Evolutionary conservation across 495 filamentous ascomycete species (phyloP).

Genomic region (Penicillium paradoxum): DNA sequence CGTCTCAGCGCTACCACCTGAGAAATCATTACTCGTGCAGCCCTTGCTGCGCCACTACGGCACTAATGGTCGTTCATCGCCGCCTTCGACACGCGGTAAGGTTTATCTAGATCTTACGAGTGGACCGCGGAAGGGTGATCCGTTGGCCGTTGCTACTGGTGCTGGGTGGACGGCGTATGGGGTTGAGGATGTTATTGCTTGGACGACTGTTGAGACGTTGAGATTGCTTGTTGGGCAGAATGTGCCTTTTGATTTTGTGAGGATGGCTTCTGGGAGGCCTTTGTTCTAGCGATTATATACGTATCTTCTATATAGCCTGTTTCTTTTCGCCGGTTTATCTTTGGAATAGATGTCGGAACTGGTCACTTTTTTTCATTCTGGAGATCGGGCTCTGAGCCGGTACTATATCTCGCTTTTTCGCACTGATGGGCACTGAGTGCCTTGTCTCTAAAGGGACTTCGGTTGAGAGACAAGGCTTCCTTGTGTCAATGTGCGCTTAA

Average conservation of each 20-base stretch:
- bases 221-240: slow-evolving; percentile 76
- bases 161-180: slow-evolving; percentile 76
- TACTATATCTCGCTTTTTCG: no score
- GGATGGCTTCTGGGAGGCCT: slow-evolving; percentile 66
- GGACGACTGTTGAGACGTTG: slow-evolving; percentile 76
- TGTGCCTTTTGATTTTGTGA: slow-evolving; percentile 80
- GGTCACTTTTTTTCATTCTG: no score
- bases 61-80: slow-evolving; percentile 39
- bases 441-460: no score
- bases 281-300: slow-evolving; percentile 47
- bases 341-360: slow-evolving; percentile 12
- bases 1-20: slow-evolving; percentile 68
- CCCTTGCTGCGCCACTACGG: slow-evolving; percentile 66
- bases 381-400: no score
- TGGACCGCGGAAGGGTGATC: slow-evolving; percentile 63
- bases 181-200: slow-evolving; percentile 70
- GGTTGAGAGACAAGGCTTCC: no score
- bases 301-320: background rate
- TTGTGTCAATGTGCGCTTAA: no score
- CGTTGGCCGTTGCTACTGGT: slow-evolving; percentile 59
- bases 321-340: background rate
- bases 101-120: slow-evolving; percentile 77
- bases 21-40: slow-evolving; percentile 74
- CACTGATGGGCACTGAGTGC: no score
- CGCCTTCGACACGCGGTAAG: slow-evolving; percentile 54